phyloP scores from a whole-genome alignment of 2,329 filamentous ascomycete species.

The Pseudogymnoascus sp. region DNA sequence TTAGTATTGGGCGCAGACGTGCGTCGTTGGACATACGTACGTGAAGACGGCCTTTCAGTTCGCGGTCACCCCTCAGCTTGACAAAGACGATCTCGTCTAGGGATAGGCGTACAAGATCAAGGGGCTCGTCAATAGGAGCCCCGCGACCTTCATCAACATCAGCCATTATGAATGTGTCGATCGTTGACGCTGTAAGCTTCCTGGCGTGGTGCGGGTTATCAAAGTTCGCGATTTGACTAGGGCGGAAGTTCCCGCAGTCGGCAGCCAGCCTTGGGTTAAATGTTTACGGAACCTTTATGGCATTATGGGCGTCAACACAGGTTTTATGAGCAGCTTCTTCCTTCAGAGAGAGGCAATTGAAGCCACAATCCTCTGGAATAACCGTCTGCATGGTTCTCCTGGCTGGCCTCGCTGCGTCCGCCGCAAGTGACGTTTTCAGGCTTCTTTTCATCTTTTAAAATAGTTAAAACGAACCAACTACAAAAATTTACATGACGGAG shows the following conservation, averaged over 20 bases:
- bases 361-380: neutral
- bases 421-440: neutral
- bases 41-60: slow-evolving; percentile 90
- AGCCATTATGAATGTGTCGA: slow-evolving; percentile 54
- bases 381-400: neutral
- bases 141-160: slow-evolving; percentile 67
- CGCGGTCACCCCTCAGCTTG: slow-evolving; percentile 89
- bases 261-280: neutral
- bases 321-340: neutral
- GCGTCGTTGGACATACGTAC: slow-evolving; percentile 45
- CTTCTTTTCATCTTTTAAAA: neutral
- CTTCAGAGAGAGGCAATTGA: neutral
- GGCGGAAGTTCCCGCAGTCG: neutral
- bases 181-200: neutral
- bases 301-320: neutral
- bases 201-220: slow-evolving; percentile 3
- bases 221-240: slow-evolving; percentile 6
- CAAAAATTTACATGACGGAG: neutral
- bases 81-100: slow-evolving; percentile 96
- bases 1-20: slow-evolving; percentile 16
- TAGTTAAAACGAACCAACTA: neutral
- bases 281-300: neutral
- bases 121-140: slow-evolving; percentile 74
- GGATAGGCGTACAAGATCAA: slow-evolving; percentile 90
- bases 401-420: neutral